Evolutionary conservation across 768 basidiomycete genomes (phyloP).

Genomic region (Artomyces pyxidatus): DNA sequence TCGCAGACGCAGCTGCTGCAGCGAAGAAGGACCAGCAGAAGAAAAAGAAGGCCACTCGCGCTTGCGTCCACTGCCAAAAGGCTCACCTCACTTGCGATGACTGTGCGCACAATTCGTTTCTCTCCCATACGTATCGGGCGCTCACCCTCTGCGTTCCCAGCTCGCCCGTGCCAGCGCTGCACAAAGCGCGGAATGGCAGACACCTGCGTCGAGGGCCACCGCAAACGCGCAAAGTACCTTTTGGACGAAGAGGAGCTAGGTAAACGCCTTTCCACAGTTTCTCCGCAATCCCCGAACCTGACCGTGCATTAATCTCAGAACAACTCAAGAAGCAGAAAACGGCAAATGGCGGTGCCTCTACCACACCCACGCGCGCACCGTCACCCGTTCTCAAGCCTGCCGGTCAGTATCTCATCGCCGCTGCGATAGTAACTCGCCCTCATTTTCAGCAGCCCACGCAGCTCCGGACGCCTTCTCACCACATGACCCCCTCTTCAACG

Average conservation of each 20-base stretch:
- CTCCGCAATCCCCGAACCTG: constrained; percentile 3
- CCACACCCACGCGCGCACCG: background rate
- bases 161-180: constrained; percentile 93
- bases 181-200: constrained; percentile 86
- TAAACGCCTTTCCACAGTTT: constrained; percentile 23
- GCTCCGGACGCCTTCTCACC: constrained; percentile 30
- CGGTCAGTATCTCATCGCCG: background rate
- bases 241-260: constrained; percentile 91
- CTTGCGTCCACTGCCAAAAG: constrained; percentile 94
- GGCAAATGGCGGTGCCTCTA: background rate
- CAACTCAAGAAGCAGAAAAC: constrained; percentile 11
- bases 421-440: background rate
- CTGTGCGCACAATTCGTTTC: constrained; percentile 44
- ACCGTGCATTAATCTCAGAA: constrained; percentile 1
- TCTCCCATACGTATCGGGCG: constrained; percentile 5
- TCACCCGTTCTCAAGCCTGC: constrained; percentile 6
- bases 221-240: constrained; percentile 98
- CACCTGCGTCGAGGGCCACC: constrained; percentile 87
- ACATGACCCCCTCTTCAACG: constrained; percentile 52
- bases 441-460: background rate
- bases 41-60: constrained; percentile 93
- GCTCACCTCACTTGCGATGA: constrained; percentile 99
- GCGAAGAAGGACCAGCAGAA: constrained; percentile 69
- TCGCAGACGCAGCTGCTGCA: constrained; percentile 32
- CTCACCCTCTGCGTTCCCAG: constrained; percentile 33